Evolutionary conservation across 257 asterid species (phyloP), one percentile per base, ranked within the genome.

Genomic region (Nicotiana otophora): DNA sequence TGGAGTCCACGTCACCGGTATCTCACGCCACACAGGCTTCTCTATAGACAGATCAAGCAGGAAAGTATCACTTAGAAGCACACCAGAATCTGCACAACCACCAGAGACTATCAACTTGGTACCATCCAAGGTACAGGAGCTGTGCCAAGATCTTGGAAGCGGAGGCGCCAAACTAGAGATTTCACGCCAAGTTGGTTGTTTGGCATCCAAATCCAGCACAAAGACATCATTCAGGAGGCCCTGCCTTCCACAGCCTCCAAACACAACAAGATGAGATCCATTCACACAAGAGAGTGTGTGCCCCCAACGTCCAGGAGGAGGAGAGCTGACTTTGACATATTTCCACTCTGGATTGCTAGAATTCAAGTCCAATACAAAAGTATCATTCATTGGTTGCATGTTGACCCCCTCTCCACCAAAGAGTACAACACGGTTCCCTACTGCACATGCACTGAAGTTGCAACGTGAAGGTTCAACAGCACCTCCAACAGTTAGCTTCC

Each of bases 391-490:
- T 61, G 98, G 98, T 83, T 95, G 95, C 98, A 95, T 95, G 88
- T 95, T 95, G 51, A 95, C 99, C 58, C 99, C 98, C 89, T 95
- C 99, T 65, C 99, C 99, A 30, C 99, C 99, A 76, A 95, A 95
- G 51, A 95, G 93, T 70, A 95, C 94, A 63, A 95, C 97, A 4
- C 97, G 95, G 55, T 95, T 92, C 69, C 99, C 99, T 75, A 93
- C 98, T 9, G 98, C 97, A 88, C 99, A 95, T 11, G 98, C 98
- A 83, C 98, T 95, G 86, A 95, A 95, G 88, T 95, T 95, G 91
- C 99, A 95, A 48, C 97, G 98, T 7, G 98, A 95, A 62, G 98
- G 99, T 83, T 95, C 98, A 66, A 95, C 95, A 7, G 88, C 92
- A 72, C 97, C 99, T 79, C 94, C 97, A 60, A 95, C 99, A 5